Base-by-base conservation (phyloP, 202 grass and related monocot species). In the Brachypodium distachyon region DNA sequence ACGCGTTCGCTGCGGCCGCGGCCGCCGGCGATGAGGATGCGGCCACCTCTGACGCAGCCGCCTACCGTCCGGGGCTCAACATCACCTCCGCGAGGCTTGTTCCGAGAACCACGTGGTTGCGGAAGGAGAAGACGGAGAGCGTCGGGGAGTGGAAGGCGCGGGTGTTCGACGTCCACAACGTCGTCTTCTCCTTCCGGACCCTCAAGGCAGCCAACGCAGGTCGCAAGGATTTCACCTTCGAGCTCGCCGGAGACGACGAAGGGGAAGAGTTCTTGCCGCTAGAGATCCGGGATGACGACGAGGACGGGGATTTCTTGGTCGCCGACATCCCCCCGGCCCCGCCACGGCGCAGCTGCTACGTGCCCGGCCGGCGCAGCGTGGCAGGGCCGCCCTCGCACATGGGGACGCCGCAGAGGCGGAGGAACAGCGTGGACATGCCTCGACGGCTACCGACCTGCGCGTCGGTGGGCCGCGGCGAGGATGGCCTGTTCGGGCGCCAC, bases 121-220 rank as follows among this genome's bases (percentile, higher is more conserved):
- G 95, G 56, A 90, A 90, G 64, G 95, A 98, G 84, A 98, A 98
- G 87, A 98, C 74, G 52, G 95, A 98, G 72, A 91, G 76, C 22
- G 91, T 98, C 34, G 87, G 91, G 39, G 92, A 93, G 61, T 98
- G 95, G 95, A 98, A 95, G 70, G 79, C 91, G 12, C 79, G 85
- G 49, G 89, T 93, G 34, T 98, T 92, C 76, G 95, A 98, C 58
- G 77, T 98, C 74, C 89, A 98, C 89, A 94, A 98, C 53, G 86
- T 98, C 12, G 72, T 98, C 29, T 98, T 98, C 89, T 92, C 85
- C 80, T 98, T 98, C 64, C 93, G 90, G 81, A 98, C 95, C 23
- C 84, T 98, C 73, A 90, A 85, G 82, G 82, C 91, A 4, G 82
- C 85, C 18, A 80, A 14, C 38, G 64, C 46, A 10, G 81, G 48